A percentile compares a stretch with the other conserved stretches of the same genome.
Conservation (phyloP, 768 basidiomycete genomes). For the Amanita subjunquillea region DNA sequence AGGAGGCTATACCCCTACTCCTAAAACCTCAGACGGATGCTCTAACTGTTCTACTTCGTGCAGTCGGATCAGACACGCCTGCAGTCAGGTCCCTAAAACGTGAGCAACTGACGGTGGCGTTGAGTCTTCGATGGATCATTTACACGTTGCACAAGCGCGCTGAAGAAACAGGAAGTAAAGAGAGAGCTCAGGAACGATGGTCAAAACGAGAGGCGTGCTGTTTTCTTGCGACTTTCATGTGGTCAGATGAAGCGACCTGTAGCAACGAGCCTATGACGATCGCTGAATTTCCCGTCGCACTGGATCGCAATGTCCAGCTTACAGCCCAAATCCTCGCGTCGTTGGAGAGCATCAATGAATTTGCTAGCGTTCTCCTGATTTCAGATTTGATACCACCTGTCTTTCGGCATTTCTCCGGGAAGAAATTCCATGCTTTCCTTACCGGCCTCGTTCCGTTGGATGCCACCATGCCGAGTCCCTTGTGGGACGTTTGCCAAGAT, state of each 20-base stretch:
- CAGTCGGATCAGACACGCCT: slow-evolving; percentile 42
- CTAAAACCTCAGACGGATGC: slow-evolving; percentile 40
- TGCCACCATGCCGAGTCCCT: slow-evolving; percentile 16
- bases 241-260: slow-evolving; percentile 10
- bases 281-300: slow-evolving; percentile 24
- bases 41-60: slow-evolving; percentile 43
- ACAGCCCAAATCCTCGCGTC: slow-evolving; percentile 53
- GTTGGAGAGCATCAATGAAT: slow-evolving; percentile 46
- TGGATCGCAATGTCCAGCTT: slow-evolving; percentile 58
- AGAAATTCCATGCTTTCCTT: slow-evolving; percentile 44
- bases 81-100: slow-evolving; percentile 35
- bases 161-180: slow-evolving; percentile 38
- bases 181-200: slow-evolving; percentile 64
- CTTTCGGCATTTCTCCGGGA: slow-evolving; percentile 47
- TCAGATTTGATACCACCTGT: slow-evolving; percentile 33
- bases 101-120: slow-evolving; percentile 36
- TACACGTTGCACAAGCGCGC: slow-evolving; percentile 39
- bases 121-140: slow-evolving; percentile 58
- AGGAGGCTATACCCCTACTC: slow-evolving; percentile 32
- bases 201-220: slow-evolving; percentile 49
- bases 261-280: slow-evolving; percentile 4
- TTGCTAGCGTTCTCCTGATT: slow-evolving; percentile 55
- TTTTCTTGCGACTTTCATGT: slow-evolving; percentile 42
- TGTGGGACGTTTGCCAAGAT: slow-evolving; percentile 38
- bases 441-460: slow-evolving; percentile 17